phyloP scores from a whole-genome alignment of 1,139 yeast genomes.

The Chernovozyma sophiae-reginae region DNA sequence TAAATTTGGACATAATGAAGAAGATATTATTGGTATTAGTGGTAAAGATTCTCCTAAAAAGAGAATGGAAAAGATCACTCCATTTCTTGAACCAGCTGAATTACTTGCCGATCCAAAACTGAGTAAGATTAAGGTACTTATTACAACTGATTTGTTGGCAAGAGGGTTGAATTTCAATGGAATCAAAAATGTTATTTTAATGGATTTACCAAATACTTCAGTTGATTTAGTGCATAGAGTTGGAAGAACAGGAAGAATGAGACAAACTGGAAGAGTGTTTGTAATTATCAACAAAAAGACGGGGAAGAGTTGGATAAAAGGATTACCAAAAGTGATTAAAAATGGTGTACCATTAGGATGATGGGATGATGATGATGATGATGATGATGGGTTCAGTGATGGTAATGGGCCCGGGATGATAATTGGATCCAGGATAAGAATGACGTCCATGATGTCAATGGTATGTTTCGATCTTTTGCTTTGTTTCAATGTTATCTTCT shows the following conservation, averaged over 20 bases:
- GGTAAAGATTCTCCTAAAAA: slow-evolving; percentile 61
- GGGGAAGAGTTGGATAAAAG: slow-evolving; percentile 75
- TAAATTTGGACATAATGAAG: slow-evolving; percentile 51
- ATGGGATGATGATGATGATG: no score
- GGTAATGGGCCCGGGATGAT: no score
- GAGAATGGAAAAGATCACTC: slow-evolving; percentile 51
- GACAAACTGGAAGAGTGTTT: slow-evolving; percentile 82
- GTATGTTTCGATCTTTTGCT: no score
- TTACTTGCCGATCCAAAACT: slow-evolving; percentile 25
- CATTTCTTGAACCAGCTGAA: slow-evolving; percentile 60
- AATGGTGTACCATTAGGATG: slow-evolving; percentile 46
- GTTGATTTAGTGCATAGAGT: slow-evolving; percentile 87
- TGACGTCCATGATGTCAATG: no score
- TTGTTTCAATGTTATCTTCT: slow-evolving; percentile 17
- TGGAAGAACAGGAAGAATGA: slow-evolving; percentile 94
- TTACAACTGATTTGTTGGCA: slow-evolving; percentile 88
- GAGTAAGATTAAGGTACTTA: slow-evolving; percentile 53
- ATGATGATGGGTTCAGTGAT: no score
- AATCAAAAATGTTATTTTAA: slow-evolving; percentile 74
- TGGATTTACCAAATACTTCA: slow-evolving; percentile 81
- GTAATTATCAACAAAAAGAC: slow-evolving; percentile 66
- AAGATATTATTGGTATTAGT: slow-evolving; percentile 53
- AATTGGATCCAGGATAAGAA: no score
- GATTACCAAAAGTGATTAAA: slow-evolving; percentile 68
- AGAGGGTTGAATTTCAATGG: slow-evolving; percentile 86